These are phyloP conservation scores for Trichoderma asperellum DNA, from an alignment of 2,329 filamentous ascomycete genomes.

Conservation along the genomic window DNA sequence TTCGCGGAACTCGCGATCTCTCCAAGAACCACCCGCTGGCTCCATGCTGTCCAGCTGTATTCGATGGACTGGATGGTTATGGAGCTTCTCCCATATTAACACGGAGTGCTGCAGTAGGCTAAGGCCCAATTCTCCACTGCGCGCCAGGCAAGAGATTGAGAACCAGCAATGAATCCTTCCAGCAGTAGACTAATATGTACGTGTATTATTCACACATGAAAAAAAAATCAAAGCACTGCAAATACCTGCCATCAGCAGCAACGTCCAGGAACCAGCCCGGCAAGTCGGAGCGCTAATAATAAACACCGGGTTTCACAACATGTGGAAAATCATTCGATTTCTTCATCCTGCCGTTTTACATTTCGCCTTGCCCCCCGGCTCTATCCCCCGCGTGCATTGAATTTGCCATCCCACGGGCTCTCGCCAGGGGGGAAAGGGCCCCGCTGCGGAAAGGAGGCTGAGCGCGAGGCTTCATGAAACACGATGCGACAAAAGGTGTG, in stretches of 20 bases:
- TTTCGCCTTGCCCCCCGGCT: neutral
- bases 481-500: constrained; percentile 26
- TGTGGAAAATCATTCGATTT: constrained; percentile 32
- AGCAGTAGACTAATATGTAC: no score
- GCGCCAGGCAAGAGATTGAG: neutral
- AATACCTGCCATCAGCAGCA: no score
- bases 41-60: neutral
- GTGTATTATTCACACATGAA: neutral
- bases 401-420: neutral
- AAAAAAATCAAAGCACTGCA: neutral
- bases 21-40: neutral
- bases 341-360: constrained; percentile 21
- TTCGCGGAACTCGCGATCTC: neutral
- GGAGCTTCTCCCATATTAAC: neutral
- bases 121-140: neutral
- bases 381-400: neutral
- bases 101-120: neutral
- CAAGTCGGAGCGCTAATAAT: neutral
- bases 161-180: neutral
- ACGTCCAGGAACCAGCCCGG: neutral
- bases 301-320: constrained; percentile 19
- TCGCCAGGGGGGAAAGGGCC: neutral
- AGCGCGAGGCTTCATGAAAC: constrained; percentile 26
- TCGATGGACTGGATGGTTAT: neutral
- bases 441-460: constrained; percentile 5